A percentile compares a stretch with the other conserved stretches of the same genome.
These are phyloP conservation scores for Linnemannia elongata DNA, from an alignment of 192 early-diverging fungal species.

Conservation along the genomic window DNA sequence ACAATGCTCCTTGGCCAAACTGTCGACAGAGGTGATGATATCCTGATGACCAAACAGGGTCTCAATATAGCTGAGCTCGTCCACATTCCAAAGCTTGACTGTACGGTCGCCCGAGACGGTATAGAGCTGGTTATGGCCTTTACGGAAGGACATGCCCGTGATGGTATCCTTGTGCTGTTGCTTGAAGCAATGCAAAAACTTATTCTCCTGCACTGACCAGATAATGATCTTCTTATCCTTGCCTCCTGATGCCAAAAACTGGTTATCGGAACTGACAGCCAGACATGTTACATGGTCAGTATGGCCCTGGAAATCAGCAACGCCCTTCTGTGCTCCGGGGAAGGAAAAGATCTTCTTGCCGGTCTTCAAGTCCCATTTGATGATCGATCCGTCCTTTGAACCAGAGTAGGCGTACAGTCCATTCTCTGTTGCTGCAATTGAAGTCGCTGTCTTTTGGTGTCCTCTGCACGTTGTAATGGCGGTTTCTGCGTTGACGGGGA, in stretches of 20 bases:
- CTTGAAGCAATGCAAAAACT: slow-evolving; percentile 78
- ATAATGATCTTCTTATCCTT: slow-evolving; percentile 92
- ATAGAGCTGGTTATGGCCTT: slow-evolving; percentile 84
- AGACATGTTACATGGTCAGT: slow-evolving; percentile 81
- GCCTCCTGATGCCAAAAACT: slow-evolving; percentile 87
- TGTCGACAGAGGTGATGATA: slow-evolving; percentile 82
- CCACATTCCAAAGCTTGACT: slow-evolving; percentile 97
- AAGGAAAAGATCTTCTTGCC: slow-evolving; percentile 78
- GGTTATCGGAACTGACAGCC: slow-evolving; percentile 76
- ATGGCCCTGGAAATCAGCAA: slow-evolving; percentile 77
- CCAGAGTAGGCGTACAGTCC: slow-evolving; percentile 83
- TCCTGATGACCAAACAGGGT: slow-evolving; percentile 99
- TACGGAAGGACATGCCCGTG: slow-evolving; percentile 87
- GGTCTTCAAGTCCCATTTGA: slow-evolving; percentile 88
- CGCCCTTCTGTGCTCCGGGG: slow-evolving; percentile 79
- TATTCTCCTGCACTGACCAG: slow-evolving; percentile 88
- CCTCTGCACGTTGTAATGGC: slow-evolving; percentile 65
- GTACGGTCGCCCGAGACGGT: slow-evolving; percentile 92
- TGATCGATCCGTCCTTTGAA: slow-evolving; percentile 93
- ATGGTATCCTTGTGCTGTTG: slow-evolving; percentile 94
- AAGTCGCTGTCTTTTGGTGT: slow-evolving; percentile 86
- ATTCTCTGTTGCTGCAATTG: slow-evolving; percentile 79
- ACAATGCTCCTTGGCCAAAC: slow-evolving; percentile 90
- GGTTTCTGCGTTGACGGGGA: slow-evolving; percentile 54
- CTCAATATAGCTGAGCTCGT: slow-evolving; percentile 92